Percentiles rank a stretch among this genome's conserved stretches.
Evolutionary conservation across 306 rosid genomes (phyloP).

Genomic region (Cucurbita pepo): DNA sequence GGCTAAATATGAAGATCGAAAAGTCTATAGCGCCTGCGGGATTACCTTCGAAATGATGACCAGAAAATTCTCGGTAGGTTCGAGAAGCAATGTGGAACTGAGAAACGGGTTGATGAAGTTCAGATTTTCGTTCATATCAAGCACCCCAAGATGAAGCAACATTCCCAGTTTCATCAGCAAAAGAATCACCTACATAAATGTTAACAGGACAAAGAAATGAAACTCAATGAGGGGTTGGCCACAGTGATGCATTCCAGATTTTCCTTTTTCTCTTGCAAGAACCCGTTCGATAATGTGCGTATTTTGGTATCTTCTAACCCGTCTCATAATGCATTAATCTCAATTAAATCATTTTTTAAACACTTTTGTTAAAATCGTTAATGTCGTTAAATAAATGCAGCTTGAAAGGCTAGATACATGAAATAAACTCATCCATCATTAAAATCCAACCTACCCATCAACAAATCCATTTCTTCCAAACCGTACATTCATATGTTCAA

Average conservation of each 20-base stretch:
- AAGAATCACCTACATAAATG: neutral
- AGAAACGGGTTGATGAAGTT: slow-evolving; percentile 17
- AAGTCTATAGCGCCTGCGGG: slow-evolving; percentile 19
- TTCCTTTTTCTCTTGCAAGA: neutral
- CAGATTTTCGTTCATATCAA: slow-evolving; percentile 32
- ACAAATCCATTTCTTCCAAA: neutral
- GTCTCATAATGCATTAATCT: too few relatives aligned
- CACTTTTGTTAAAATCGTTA: neutral
- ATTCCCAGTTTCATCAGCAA: slow-evolving; percentile 17
- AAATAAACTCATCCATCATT: neutral
- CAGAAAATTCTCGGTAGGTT: slow-evolving; percentile 27
- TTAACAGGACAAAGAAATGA: neutral
- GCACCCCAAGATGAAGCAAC: slow-evolving; percentile 32
- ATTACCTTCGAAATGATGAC: slow-evolving; percentile 15
- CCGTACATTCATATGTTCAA: neutral
- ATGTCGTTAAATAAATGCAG: neutral
- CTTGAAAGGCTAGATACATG: neutral
- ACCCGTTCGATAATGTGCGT: neutral
- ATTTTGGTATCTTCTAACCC: neutral
- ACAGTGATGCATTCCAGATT: neutral
- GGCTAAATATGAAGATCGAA: slow-evolving; percentile 30
- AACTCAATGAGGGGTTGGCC: neutral
- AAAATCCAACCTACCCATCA: neutral
- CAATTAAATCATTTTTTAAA: neutral
- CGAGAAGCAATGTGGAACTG: slow-evolving; percentile 32